phyloP scores from a whole-genome alignment of 176 grass and related monocot species.

The Oryza longistaminata region DNA sequence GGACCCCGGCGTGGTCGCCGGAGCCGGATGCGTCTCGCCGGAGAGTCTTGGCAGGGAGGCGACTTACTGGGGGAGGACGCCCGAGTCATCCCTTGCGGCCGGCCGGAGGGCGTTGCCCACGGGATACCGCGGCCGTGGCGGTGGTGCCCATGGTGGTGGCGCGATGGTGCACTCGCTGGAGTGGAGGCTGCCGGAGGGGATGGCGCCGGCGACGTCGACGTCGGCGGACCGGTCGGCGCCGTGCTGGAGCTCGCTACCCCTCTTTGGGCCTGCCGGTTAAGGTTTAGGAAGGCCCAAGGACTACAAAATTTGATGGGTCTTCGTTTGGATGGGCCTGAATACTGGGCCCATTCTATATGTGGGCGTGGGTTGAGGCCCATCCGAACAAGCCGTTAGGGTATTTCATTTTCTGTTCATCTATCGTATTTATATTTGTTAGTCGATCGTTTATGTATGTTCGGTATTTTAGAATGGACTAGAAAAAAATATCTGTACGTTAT shows the following conservation, averaged over 20 bases:
- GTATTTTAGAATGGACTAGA: no score
- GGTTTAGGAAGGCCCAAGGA: no score
- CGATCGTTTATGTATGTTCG: no score
- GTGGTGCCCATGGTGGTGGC: constrained; percentile 37
- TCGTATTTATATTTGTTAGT: no score
- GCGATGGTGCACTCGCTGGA: constrained; percentile 44
- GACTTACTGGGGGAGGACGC: constrained; percentile 31
- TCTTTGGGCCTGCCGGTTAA: constrained; percentile 27
- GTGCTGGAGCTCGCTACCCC: constrained; percentile 32
- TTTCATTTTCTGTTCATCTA: no score
- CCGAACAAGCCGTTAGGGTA: no score
- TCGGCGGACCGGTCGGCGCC: constrained; percentile 28
- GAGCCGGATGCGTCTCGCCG: constrained; percentile 39
- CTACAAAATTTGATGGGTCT: not conserved
- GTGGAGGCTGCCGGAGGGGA: constrained; percentile 46
- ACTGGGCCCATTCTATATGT: no score
- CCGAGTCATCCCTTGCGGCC: constrained; percentile 44
- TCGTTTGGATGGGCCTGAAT: no score
- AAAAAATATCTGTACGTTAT: no score
- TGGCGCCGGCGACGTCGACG: constrained; percentile 32
- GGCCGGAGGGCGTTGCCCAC: constrained; percentile 48
- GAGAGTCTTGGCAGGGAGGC: constrained; percentile 51
- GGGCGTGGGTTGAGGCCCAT: no score
- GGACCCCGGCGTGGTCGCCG: constrained; percentile 39
- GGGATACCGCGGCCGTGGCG: constrained; percentile 33